These are phyloP conservation scores for Tillandsia leiboldiana DNA, from an alignment of 176 grass and related monocot species.

Conservation along the genomic window DNA sequence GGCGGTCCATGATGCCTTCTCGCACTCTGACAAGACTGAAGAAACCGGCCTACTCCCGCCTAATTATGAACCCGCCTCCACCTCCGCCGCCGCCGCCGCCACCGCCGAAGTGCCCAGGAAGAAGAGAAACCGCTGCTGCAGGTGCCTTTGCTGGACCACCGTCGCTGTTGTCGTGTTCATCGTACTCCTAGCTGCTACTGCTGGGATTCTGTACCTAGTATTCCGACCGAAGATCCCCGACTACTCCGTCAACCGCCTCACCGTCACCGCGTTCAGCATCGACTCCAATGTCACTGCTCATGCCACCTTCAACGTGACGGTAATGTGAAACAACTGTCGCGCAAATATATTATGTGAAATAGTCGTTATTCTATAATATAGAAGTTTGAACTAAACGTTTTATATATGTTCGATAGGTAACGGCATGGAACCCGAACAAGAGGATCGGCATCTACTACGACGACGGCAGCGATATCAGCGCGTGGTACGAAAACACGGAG, in stretches of 20 bases:
- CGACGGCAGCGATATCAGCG: conserved; percentile 41
- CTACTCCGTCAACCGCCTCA: conserved; percentile 62
- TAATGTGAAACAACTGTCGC: neutral
- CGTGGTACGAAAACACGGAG: conserved; percentile 51
- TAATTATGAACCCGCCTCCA: neutral
- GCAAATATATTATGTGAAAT: too few relatives aligned
- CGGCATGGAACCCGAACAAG: conserved; percentile 56
- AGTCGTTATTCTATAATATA: too few relatives aligned
- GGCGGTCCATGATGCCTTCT: conserved; percentile 5
- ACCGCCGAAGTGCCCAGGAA: neutral
- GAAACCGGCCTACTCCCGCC: conserved; percentile 12
- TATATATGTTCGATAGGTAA: neutral
- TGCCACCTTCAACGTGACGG: conserved; percentile 58
- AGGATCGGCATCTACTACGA: conserved; percentile 76
- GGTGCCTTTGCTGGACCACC: conserved; percentile 60
- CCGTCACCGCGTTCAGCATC: conserved; percentile 37
- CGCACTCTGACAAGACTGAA: neutral
- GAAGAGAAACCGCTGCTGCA: conserved; percentile 41
- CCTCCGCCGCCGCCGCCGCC: neutral
- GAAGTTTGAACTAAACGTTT: too few relatives aligned
- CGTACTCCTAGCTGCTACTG: conserved; percentile 51
- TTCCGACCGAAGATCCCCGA: conserved; percentile 78
- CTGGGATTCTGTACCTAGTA: conserved; percentile 66
- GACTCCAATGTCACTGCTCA: conserved; percentile 15
- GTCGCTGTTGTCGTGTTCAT: conserved; percentile 21